Base-by-base conservation (phyloP, 768 basidiomycete genomes). In the Amanita pallidorosea region DNA sequence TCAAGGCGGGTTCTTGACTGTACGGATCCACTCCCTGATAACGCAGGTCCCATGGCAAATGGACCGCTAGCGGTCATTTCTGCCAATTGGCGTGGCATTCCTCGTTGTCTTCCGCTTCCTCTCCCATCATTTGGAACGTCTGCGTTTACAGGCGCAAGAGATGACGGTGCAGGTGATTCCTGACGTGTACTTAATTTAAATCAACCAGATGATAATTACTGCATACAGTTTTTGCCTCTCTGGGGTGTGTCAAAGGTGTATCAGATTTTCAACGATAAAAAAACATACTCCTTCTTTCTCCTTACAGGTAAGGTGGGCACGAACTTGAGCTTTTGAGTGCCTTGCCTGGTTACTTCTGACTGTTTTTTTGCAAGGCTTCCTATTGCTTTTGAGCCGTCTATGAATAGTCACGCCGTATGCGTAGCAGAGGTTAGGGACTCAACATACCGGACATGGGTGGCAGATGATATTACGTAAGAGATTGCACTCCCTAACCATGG, bases 21-120 rank as follows among this genome's bases (percentile, higher is more conserved):
- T 47, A 79, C 75, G 12, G 71, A 70, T 53, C 67, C 75, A 46
- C 70, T 73, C 27, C 84, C 83, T 7, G 76, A 76, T 56, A 86
- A 71, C 20, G 85, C 73, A 31, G 88, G 88, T 18, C 88, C 88
- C 80, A 91, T 82, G 17, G 88, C 86, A 58, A 91, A 91, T 12
- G 88, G 88, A 3, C 88, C 88, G 59, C 85, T 88, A 1, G 88
- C 88, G 15, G 78, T 83, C 88, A 91, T 88, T 66, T 86, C 82
- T 6, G 69, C 69, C 2, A 75, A 65, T 43, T 81, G 67, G 0
- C 74, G 75, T 23, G 77, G 56, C 3, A 69, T 76, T 38, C 75
- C 77, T 31, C 75, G 66, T 43, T 78, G 80, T 9, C 74, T 64
- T n/a, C 79, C 77, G 48, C 75, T 61, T 6, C 81, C 78, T 35